Base-by-base conservation (phyloP, 768 basidiomycete species). In the Pholiota conissans region DNA sequence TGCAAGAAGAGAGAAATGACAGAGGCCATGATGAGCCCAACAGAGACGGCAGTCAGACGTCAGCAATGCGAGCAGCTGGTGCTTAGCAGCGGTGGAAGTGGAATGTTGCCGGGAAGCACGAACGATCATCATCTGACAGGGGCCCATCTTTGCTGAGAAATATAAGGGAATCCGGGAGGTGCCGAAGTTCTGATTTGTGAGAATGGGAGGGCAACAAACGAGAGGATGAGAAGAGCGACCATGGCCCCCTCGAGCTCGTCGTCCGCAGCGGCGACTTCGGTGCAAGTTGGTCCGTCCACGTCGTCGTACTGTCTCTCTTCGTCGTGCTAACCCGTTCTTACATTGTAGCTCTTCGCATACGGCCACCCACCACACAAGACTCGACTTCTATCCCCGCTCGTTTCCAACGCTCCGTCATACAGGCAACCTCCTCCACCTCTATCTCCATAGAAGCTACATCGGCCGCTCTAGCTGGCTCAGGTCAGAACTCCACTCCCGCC, bases 331-430 rank as follows among this genome's bases (percentile, higher is more conserved):
- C 55, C 37, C 35, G 26, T 56, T 58, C 30, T 51, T 48, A 1
- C 13, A 20, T 24, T 24, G 10, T 60, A 84, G 95, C 95, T 66
- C 79, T 97, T 65, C 89, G 95, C 65, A 95, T 98, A 62, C 87
- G 95, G 59, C 95, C 95, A 27, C 82, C 89, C 42, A 93, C 93
- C 42, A 73, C 81, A 30, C 90, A 95, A 71, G 95, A 97, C 77
- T 77, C 87, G 40, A 79, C 80, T 50, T 88, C 89, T 68, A 94
- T 96, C 61, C 96, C 96, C 65, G 86, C 89, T 73, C 91, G 96
- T 71, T 97, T 98, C 74, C 95, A 97, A 76, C 86, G 90, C 62
- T 84, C 86, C 62, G 87, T 95, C 69, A 86, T 98, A 74, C 89
- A 92, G 67, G 82, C 91, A 20, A 79, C 80, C 51, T 85, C 90